Base-by-base conservation (phyloP, 805 yeast genomes). In the Candida golubevii region DNA sequence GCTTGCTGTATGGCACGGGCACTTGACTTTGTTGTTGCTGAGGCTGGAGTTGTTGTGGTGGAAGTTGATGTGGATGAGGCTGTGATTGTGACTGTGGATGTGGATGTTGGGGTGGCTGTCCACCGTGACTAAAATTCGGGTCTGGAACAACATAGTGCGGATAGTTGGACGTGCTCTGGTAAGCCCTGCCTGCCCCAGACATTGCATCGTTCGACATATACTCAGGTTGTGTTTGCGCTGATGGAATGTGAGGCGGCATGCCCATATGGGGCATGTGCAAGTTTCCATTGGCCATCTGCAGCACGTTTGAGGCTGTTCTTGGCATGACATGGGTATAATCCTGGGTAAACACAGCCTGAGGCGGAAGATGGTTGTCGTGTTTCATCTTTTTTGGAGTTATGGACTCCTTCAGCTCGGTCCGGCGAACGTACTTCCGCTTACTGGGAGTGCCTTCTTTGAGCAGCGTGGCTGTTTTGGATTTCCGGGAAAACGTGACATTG, bases 371-470 rank as follows among this genome's bases (percentile, higher is more conserved):
- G 38, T 46, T 53, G 7, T 59, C 68, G 13, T 52, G 48, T 46
- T 61, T 64, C 42, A 29, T 71, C 60, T 50, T 85, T 79, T 57
- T 79, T 69, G 54, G 53, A 26, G 55, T 69, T 5, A 86, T 95
- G 53, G 79, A 80, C 54, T 79, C 80, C 39, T 71, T 69, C 13
- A 37, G n/a, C 26, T 35, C 32, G 8, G 38, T 13, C 1, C 91
- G 88, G 44, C 88, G 75, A 26, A 71, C 65, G 50, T 69, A 70
- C 47, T 70, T 69, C 34, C 75, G 59, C 45, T 69, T 69, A 26
- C 63, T 61, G 1, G 72, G 75, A 15, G 74, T 66, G n/a, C 67
- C 67, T 35, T 69, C 73, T 46, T 63, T 68, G 42, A 58, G 58
- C n/a, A 12, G 11, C 23, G 61, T 52, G 12, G 53, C 33, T 13